Evolutionary conservation across 805 yeast species (phyloP).

Genomic region (Isabelozyma heimii): DNA sequence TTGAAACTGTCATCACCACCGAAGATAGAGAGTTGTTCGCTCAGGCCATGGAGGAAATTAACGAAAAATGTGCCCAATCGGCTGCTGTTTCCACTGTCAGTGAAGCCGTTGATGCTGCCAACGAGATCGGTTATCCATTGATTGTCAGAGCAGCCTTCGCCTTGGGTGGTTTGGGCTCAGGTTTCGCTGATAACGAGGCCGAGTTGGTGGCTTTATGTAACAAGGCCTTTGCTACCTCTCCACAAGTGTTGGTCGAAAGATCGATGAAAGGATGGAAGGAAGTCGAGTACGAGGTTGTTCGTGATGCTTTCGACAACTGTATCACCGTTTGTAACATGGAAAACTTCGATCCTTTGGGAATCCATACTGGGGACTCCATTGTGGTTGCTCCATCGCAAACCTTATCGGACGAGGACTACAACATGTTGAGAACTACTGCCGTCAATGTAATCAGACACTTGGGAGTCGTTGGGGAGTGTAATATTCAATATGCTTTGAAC

Average conservation of each 20-base stretch:
- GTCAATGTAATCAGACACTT: slow-evolving; percentile 94
- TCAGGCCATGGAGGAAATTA: slow-evolving; percentile 89
- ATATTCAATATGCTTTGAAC: slow-evolving; percentile 93
- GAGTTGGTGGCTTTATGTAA: slow-evolving; percentile 82
- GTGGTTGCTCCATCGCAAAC: slow-evolving; percentile 99
- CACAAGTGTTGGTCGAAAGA: slow-evolving; percentile 92
- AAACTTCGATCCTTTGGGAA: slow-evolving; percentile 97
- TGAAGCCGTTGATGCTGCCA: slow-evolving; percentile 84
- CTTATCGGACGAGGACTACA: slow-evolving; percentile 91
- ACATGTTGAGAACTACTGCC: slow-evolving; percentile 97
- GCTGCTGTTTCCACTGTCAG: slow-evolving; percentile 76
- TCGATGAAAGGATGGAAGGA: slow-evolving; percentile 99
- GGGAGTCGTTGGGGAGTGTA: slow-evolving; percentile 99
- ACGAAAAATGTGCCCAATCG: slow-evolving; percentile 93
- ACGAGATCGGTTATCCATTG: slow-evolving; percentile 88
- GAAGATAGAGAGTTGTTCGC: slow-evolving; percentile 98
- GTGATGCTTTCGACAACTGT: slow-evolving; percentile 97
- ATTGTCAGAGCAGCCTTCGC: slow-evolving; percentile 98
- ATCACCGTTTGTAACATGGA: slow-evolving; percentile 99
- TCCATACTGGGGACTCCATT: slow-evolving; percentile 98
- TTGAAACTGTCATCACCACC: slow-evolving; percentile 93
- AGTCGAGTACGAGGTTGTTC: slow-evolving; percentile 97
- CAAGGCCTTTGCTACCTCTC: slow-evolving; percentile 92
- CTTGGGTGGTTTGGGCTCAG: slow-evolving; percentile 96
- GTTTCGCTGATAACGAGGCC: slow-evolving; percentile 86